A percentile compares a stretch with the other conserved stretches of the same genome.
Evolutionary conservation across 164 flowering plant genomes (phyloP).

Genomic region (Nymphaea colorata): DNA sequence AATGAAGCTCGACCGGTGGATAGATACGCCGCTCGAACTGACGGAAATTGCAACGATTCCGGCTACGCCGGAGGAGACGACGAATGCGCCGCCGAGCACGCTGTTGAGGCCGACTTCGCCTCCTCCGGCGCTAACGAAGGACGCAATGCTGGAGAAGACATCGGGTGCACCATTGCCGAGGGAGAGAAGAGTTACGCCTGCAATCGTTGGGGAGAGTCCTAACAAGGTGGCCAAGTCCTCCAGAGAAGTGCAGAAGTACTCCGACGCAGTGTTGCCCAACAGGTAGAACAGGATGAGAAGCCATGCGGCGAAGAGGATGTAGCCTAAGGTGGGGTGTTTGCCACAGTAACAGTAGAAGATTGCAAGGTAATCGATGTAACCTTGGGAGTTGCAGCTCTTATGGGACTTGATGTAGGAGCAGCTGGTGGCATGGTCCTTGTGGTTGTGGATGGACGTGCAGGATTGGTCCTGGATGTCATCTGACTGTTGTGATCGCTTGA

Average conservation of each 20-base stretch:
- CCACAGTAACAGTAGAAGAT: slow-evolving; percentile 56
- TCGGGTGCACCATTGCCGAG: slow-evolving; percentile 86
- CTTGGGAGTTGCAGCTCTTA: slow-evolving; percentile 35
- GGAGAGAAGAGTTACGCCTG: slow-evolving; percentile 76
- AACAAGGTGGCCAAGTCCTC: slow-evolving; percentile 41
- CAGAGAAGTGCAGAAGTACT: slow-evolving; percentile 62
- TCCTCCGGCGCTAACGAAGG: slow-evolving; percentile 37
- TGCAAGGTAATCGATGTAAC: slow-evolving; percentile 45
- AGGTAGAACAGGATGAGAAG: slow-evolving; percentile 55
- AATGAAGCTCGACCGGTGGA: slow-evolving; percentile 34
- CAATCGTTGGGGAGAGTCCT: slow-evolving; percentile 56
- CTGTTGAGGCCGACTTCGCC: slow-evolving; percentile 53
- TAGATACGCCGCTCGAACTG: slow-evolving; percentile 7
- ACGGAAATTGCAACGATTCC: slow-evolving; percentile 42
- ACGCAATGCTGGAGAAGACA: slow-evolving; percentile 58
- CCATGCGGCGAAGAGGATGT: slow-evolving; percentile 29
- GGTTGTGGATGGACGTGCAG: slow-evolving; percentile 17
- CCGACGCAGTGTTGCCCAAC: slow-evolving; percentile 64
- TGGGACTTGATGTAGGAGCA: slow-evolving; percentile 37
- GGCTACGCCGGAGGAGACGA: slow-evolving; percentile 55
- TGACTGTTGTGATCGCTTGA: background rate
- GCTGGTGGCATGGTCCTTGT: slow-evolving; percentile 20
- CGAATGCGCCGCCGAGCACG: slow-evolving; percentile 61
- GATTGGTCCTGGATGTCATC: background rate
- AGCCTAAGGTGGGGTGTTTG: slow-evolving; percentile 22